phyloP scores from a whole-genome alignment of 805 yeast species.

The Helenozyma rhizophorensis region DNA sequence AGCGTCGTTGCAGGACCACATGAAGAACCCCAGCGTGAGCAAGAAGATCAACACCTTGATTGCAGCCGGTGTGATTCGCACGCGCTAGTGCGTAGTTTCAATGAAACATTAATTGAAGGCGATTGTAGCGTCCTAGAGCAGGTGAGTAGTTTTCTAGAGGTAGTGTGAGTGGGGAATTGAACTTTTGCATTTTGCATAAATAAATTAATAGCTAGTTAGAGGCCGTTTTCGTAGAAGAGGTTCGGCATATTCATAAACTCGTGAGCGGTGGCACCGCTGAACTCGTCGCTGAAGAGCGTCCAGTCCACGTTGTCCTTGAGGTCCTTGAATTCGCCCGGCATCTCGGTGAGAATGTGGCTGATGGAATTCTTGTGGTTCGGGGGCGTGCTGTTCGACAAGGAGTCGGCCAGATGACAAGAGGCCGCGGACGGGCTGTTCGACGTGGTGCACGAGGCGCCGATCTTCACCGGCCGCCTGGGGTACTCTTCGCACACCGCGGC shows the following conservation, averaged over 20 bases:
- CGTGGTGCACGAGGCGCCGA: no score
- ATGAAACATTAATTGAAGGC: neutral
- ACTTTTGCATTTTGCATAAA: neutral
- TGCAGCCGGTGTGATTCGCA: slow-evolving; percentile 96
- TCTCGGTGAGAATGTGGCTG: no score
- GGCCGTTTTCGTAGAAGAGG: slow-evolving; percentile 34
- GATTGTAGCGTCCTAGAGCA: neutral
- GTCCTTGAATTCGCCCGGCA: no score
- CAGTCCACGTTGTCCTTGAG: no score
- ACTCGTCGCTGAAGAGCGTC: neutral
- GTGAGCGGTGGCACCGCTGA: slow-evolving; percentile 1
- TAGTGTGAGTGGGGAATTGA: neutral
- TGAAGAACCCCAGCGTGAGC: slow-evolving; percentile 91
- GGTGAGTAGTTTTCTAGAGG: neutral
- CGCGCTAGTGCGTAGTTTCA: slow-evolving; percentile 46
- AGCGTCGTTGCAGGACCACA: slow-evolving; percentile 94
- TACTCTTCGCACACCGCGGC: neutral
- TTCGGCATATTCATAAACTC: slow-evolving; percentile 25
- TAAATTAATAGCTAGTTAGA: neutral
- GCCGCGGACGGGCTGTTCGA: no score
- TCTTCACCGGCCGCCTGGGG: no score
- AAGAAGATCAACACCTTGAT: slow-evolving; percentile 83
- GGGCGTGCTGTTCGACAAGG: no score
- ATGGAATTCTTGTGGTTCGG: no score
- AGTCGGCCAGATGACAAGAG: no score